These are phyloP conservation scores for Arthroderma uncinatum DNA, from an alignment of 2,329 filamentous ascomycete species.

Conservation along the genomic window DNA sequence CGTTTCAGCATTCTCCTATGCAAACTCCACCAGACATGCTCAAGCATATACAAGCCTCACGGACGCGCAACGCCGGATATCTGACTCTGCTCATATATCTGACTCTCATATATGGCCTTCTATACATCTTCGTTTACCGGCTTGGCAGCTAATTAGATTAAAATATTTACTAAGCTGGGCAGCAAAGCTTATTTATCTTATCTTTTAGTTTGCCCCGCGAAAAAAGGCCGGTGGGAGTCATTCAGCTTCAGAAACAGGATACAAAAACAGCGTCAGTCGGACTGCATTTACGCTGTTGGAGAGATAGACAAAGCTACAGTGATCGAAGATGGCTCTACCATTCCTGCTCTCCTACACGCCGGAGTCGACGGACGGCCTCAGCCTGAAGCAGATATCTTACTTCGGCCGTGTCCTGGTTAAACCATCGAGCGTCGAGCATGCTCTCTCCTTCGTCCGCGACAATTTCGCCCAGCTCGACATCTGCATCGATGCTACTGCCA, in stretches of 20 bases:
- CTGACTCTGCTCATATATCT: not conserved
- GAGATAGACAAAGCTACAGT: constrained; percentile 6
- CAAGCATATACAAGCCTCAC: not conserved
- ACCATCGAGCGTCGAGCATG: constrained; percentile 32
- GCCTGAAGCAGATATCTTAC: constrained; percentile 45
- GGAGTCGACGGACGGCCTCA: constrained; percentile 36
- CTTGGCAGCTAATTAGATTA: not conserved
- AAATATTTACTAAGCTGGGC: not conserved
- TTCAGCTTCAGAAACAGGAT: not conserved
- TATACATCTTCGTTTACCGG: not conserved
- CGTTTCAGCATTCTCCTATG: too few species aligned
- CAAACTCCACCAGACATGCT: too few species aligned
- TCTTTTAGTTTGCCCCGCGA: not conserved
- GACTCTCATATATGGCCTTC: not conserved
- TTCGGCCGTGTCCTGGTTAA: constrained; percentile 48
- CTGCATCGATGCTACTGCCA: constrained; percentile 63
- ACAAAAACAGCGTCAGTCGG: not conserved
- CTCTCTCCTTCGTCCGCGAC: constrained; percentile 44
- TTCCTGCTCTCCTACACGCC: constrained; percentile 28
- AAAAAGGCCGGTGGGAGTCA: not conserved
- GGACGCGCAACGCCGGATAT: not conserved
- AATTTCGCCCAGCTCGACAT: constrained; percentile 48
- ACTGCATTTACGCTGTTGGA: not conserved
- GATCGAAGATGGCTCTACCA: constrained; percentile 28
- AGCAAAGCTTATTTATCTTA: constrained; percentile 1